phyloP scores from a whole-genome alignment of 495 filamentous ascomycete genomes.

The Clohesyomyces aquaticus region DNA sequence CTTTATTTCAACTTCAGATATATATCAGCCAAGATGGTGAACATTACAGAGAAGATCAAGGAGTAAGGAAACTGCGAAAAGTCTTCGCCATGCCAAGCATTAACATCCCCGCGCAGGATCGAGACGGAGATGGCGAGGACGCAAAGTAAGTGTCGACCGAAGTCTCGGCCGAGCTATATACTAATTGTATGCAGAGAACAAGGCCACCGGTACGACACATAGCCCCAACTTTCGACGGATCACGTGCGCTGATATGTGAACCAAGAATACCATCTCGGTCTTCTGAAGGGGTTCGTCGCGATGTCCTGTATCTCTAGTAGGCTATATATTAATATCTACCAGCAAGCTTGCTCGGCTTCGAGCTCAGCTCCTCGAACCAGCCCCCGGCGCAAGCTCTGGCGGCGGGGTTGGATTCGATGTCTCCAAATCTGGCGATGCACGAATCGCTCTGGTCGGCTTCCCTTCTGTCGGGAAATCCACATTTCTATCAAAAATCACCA shows the following conservation, averaged over 20 bases:
- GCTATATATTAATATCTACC: constrained; percentile 14
- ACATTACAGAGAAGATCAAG: constrained; percentile 99
- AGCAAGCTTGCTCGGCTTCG: constrained; percentile 96
- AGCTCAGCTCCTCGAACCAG: constrained; percentile 93
- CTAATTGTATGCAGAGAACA: constrained; percentile 75
- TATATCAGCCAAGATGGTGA: constrained; percentile 79
- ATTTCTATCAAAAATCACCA: constrained; percentile 98
- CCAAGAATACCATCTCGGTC: constrained; percentile 94
- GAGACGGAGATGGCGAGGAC: constrained; percentile 99
- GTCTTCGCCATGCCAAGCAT: constrained; percentile 31
- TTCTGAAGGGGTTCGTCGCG: constrained; percentile 76
- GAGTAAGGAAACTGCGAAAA: constrained; percentile 62
- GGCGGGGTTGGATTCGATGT: constrained; percentile 91
- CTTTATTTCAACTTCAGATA: background rate
- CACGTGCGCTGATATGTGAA: constrained; percentile 41
- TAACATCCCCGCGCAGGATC: constrained; percentile 64
- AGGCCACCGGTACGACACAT: constrained; percentile 80
- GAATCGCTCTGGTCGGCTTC: constrained; percentile 96
- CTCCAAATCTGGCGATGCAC: constrained; percentile 93
- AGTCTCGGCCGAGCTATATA: background rate
- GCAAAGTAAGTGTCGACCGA: constrained; percentile 69
- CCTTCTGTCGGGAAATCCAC: constrained; percentile 99
- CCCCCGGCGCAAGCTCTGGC: constrained; percentile 71
- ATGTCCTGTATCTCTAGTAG: constrained; percentile 15
- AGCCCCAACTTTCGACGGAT: constrained; percentile 4